Base-by-base conservation (phyloP, 2,329 filamentous ascomycete species). In the Penicillium sp. region DNA sequence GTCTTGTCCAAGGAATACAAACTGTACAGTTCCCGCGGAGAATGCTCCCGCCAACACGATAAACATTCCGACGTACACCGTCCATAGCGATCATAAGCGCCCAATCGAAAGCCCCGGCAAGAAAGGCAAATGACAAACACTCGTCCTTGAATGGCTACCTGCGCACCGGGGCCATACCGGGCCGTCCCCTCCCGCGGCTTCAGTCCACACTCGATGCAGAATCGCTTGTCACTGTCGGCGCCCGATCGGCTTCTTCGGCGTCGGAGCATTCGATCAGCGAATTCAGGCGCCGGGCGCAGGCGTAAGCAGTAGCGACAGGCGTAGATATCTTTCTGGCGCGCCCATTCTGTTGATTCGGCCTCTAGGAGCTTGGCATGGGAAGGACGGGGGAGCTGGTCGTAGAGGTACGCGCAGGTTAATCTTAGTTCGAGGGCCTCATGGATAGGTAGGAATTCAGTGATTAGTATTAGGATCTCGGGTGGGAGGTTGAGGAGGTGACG, bases 291-390 rank as follows among this genome's bases (percentile, higher is more conserved):
- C 0, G 62, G 57, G 6, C 68, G 69, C 10, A 72, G 59, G 1
- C 69, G 69, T n/a, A 65, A 49, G 51, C 70, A 72, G 53, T 68
- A 69, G 10, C 65, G 64, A 50, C 69, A 72, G 7, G 66, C 39
- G 47, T 66, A 69, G 51, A 72, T 21, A 33, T 69, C 48, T 1
- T 58, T 50, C 8, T 50, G 8, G 4, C 58, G 49, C 5, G 68
- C 69, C 53, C 62, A 67, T 42, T 56, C 37, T 10, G 62, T 60
- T 1, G 50, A 50, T 44, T 72, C 70, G 26, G 65, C 66, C 4
- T 51, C 9, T 4, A 72, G 61, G n/a, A 72, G 62, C 3, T 67
- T 60, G 1, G 37, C 4, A 54, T 70, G 69, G 0, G 58, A 61
- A 8, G 65, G 64, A 1, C 21, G 47, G 1, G 66, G 64, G 37